These are phyloP conservation scores for Metrosideros polymorpha DNA, from an alignment of 441 rosid genomes.

Conservation along the genomic window DNA sequence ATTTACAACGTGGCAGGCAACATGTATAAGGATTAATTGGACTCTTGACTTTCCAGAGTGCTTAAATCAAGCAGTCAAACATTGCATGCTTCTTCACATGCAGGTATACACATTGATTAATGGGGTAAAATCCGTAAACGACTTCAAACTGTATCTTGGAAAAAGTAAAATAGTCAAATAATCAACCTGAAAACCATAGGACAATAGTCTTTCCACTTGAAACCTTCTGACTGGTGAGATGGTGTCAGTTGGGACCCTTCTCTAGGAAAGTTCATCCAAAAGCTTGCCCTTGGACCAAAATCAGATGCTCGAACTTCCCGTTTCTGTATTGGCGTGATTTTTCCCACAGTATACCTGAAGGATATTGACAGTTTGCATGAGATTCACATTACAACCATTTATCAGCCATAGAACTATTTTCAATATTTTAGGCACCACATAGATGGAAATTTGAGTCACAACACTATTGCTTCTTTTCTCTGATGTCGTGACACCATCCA, in stretches of 20 bases:
- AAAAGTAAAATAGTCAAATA: background rate
- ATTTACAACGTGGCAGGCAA: background rate
- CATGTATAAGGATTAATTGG: background rate
- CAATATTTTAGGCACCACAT: background rate
- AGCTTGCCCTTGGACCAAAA: conserved; percentile 91
- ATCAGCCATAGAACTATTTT: background rate
- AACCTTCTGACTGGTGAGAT: conserved; percentile 86
- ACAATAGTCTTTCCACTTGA: conserved; percentile 97
- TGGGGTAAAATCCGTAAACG: background rate
- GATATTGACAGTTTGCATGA: background rate
- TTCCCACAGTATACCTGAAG: conserved; percentile 91
- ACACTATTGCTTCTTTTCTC: background rate
- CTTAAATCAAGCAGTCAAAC: background rate
- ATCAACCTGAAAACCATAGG: conserved; percentile 96
- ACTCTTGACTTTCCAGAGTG: background rate
- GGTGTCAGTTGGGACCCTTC: conserved; percentile 91
- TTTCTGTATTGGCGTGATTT: conserved; percentile 89
- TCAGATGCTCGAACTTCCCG: conserved; percentile 85
- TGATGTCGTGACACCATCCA: background rate
- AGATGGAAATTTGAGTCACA: background rate
- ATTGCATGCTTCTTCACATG: background rate
- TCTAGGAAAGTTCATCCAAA: conserved; percentile 94
- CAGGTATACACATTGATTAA: background rate
- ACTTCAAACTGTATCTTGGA: background rate
- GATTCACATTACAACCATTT: background rate